Base-by-base conservation (phyloP, 1,284 basidiomycete species). In the Rhodotorula sp. region DNA sequence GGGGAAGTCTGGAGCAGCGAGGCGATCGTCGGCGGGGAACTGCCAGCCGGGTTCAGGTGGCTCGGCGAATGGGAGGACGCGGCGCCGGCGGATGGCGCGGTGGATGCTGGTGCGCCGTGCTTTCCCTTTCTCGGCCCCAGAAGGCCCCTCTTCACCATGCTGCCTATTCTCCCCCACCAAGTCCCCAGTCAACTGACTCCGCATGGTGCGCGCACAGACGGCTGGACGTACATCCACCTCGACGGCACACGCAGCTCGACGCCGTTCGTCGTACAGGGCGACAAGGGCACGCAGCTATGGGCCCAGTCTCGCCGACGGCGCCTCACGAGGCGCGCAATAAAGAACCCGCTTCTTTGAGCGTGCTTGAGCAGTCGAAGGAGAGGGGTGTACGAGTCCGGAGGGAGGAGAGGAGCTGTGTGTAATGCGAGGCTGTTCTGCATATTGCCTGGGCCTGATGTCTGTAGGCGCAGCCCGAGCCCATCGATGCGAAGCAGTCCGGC, bases 401-500 rank as follows among this genome's bases (percentile, higher is more conserved):
- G 39, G 9, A 15, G 15, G 39, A 9, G 9, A 15, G 39, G 15
- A 15, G 39, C 39, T 44, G 7, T 50, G n/a, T 50, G 48, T 27
- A 50, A 50, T n/a, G n/a, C 25, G 25, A 27, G 48, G 27, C 27
- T n/a, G 27, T 7, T 7, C 8, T 27, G 27, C 27, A 8, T 10
- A 27, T 19, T n/a, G 27, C 55, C 48, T 8, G 62, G 44, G 4
- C 54, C 56, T 12, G 50, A 58, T 37, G 56, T 71, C 32, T 66
- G 61, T 19, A 27, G 41, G 48, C 64, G 32, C 51, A 34, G 66
- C 17, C 59, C 72, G 69, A 69, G 25, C 65, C 66, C 27, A 34
- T 76, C 62, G 55, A 70, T 82, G 69, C 81, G 81, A 50, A 83
- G 82, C 3, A 88, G 87, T 80, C 77, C 32, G 80, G 85, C 53